phyloP scores from a whole-genome alignment of 1,139 yeast species.

The Candida tropicalis region DNA sequence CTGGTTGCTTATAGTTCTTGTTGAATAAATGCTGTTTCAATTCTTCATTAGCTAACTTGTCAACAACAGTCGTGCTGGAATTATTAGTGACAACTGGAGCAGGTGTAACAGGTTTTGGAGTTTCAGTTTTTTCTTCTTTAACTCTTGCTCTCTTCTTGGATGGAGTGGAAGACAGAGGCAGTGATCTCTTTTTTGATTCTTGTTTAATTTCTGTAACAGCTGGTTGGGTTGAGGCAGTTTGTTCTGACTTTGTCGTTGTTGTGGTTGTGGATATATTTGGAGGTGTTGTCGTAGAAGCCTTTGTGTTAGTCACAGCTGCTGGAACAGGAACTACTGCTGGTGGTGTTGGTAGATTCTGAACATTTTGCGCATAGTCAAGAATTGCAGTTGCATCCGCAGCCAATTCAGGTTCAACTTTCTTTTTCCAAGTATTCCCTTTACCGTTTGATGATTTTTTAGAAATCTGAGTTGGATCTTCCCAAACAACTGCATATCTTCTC shows the following conservation, averaged over 20 bases:
- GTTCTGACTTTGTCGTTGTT: not conserved
- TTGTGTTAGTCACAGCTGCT: too few relatives aligned
- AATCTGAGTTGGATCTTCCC: slow-evolving; percentile 82
- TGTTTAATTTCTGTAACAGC: slow-evolving; percentile 15
- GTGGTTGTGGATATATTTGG: not conserved
- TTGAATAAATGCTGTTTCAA: slow-evolving; percentile 23
- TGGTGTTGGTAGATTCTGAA: not conserved
- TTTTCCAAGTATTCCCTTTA: slow-evolving; percentile 45
- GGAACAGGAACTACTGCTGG: not conserved
- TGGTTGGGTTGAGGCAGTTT: not conserved
- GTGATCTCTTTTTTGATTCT: slow-evolving; percentile 5
- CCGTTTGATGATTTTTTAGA: slow-evolving; percentile 44
- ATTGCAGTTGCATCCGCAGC: slow-evolving; percentile 66
- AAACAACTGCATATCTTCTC: slow-evolving; percentile 87
- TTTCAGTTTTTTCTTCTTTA: slow-evolving; percentile 5
- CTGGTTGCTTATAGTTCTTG: slow-evolving; percentile 23
- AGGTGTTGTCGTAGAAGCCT: not conserved
- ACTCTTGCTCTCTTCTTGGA: not conserved
- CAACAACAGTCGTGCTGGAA: not conserved
- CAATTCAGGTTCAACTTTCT: slow-evolving; percentile 71
- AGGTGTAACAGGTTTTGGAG: not conserved
- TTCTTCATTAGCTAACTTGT: slow-evolving; percentile 7
- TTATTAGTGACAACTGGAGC: not conserved
- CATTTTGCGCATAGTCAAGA: slow-evolving; percentile 42
- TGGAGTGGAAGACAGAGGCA: not conserved